A percentile compares a stretch with the other conserved stretches of the same genome.
Evolutionary conservation across 306 rosid genomes (phyloP).

Genomic region (Glycine latifolia): DNA sequence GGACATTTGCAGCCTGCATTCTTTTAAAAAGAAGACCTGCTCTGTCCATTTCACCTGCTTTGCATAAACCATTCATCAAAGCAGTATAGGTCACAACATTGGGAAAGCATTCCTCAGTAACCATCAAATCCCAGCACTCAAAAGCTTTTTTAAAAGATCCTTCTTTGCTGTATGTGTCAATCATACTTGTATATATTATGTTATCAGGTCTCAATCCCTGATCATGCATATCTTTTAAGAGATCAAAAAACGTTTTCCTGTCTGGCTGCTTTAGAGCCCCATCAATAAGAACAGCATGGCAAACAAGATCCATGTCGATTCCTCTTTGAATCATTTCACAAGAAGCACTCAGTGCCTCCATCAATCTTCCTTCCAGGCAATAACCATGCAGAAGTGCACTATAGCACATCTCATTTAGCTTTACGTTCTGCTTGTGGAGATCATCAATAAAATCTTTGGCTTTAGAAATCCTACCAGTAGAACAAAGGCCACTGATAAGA

Average conservation of each 20-base stretch:
- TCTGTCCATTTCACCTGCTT: constrained; percentile 71
- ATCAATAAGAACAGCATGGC: constrained; percentile 76
- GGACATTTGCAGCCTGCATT: constrained; percentile 57
- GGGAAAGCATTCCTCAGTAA: constrained; percentile 74
- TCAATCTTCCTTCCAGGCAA: constrained; percentile 80
- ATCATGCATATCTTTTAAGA: constrained; percentile 72
- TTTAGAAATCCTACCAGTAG: constrained; percentile 72
- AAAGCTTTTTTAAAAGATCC: constrained; percentile 70
- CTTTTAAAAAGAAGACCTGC: constrained; percentile 72
- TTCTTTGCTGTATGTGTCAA: constrained; percentile 74
- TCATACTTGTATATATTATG: constrained; percentile 84
- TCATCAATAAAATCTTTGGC: constrained; percentile 78
- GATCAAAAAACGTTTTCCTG: constrained; percentile 56
- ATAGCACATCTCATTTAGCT: constrained; percentile 87
- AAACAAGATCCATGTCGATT: constrained; percentile 81
- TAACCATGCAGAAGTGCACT: constrained; percentile 83
- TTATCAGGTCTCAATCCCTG: constrained; percentile 78
- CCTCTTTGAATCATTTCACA: constrained; percentile 81
- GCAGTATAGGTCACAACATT: constrained; percentile 85
- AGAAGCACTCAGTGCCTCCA: constrained; percentile 76
- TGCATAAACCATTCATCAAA: constrained; percentile 84
- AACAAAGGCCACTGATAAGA: constrained; percentile 82
- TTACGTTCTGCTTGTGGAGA: constrained; percentile 65
- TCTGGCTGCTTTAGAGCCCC: constrained; percentile 75
- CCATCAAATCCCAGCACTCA: constrained; percentile 81